phyloP scores from a whole-genome alignment of 2,329 filamentous ascomycete genomes.

The Stachybotrys chartarum region DNA sequence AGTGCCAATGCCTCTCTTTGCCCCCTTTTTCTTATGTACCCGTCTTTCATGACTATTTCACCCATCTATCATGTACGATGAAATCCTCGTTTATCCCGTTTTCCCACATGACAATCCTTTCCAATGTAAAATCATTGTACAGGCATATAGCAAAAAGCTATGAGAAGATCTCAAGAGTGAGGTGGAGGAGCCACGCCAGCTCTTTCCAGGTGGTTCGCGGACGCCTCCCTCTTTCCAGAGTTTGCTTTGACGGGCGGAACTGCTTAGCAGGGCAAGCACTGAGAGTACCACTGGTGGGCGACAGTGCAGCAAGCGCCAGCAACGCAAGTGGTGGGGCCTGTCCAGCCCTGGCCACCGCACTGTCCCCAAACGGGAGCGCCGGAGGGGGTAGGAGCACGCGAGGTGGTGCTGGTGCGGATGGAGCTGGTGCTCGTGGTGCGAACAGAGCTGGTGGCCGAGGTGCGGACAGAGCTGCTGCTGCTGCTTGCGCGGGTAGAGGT shows the following conservation, averaged over 20 bases:
- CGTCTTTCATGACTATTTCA: background rate
- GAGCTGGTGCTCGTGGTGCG: background rate
- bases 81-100: background rate
- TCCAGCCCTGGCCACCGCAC: constrained; percentile 24
- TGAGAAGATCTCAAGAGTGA: background rate
- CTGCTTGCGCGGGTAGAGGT: background rate
- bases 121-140: too few species aligned
- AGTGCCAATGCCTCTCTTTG: background rate
- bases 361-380: constrained; percentile 19
- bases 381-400: constrained; percentile 1
- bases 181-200: background rate
- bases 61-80: background rate
- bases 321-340: constrained; percentile 23
- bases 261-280: constrained; percentile 19
- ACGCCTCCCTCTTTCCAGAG: background rate
- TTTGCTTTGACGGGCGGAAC: background rate
- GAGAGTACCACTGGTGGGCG: constrained; percentile 27
- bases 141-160: background rate
- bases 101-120: too few species aligned
- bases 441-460: background rate
- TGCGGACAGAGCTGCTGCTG: background rate
- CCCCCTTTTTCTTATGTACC: background rate
- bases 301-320: constrained; percentile 22
- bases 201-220: background rate
- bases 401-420: background rate